A percentile compares a stretch with the other conserved stretches of the same genome.
phyloP scores from a whole-genome alignment of 352 stramenopile species.

The Phytophthora hibernalis region DNA sequence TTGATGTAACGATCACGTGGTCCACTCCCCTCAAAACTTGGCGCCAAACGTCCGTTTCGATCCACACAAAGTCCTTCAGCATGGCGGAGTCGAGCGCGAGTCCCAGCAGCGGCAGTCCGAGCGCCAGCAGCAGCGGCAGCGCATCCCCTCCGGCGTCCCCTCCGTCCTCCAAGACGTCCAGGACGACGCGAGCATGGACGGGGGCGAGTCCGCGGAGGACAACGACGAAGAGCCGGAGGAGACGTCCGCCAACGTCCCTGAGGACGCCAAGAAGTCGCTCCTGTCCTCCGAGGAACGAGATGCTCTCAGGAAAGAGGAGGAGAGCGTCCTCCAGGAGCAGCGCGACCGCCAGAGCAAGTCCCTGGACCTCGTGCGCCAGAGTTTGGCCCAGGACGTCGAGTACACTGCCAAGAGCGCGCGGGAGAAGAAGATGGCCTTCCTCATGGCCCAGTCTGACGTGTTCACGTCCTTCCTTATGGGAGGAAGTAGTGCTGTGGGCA shows the following conservation, averaged over 20 bases:
- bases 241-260: constrained; percentile 33
- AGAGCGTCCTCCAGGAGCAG: constrained; percentile 73
- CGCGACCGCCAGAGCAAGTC: constrained; percentile 81
- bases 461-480: constrained; percentile 91
- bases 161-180: constrained; percentile 19
- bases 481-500: constrained; percentile 75
- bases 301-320: constrained; percentile 71
- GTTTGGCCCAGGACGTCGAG: constrained; percentile 57
- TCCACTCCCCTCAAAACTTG: constrained; percentile 17
- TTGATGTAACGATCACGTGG: no score
- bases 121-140: constrained; percentile 30
- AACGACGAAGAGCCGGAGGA: constrained; percentile 45
- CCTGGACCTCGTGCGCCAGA: constrained; percentile 74
- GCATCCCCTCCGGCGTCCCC: constrained; percentile 17
- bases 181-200: constrained; percentile 37
- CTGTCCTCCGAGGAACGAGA: constrained; percentile 70
- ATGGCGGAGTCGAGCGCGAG: constrained; percentile 42
- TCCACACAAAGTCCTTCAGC: constrained; percentile 13
- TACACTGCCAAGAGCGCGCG: constrained; percentile 54
- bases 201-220: constrained; percentile 29
- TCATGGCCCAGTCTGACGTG: constrained; percentile 91
- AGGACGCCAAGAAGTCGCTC: constrained; percentile 45
- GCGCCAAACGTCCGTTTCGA: constrained; percentile 23
- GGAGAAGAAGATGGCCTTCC: constrained; percentile 85
- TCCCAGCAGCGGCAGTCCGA: constrained; percentile 40